Evolutionary conservation across 495 filamentous ascomycete genomes (phyloP).

Genomic region (Xylaria grammica): DNA sequence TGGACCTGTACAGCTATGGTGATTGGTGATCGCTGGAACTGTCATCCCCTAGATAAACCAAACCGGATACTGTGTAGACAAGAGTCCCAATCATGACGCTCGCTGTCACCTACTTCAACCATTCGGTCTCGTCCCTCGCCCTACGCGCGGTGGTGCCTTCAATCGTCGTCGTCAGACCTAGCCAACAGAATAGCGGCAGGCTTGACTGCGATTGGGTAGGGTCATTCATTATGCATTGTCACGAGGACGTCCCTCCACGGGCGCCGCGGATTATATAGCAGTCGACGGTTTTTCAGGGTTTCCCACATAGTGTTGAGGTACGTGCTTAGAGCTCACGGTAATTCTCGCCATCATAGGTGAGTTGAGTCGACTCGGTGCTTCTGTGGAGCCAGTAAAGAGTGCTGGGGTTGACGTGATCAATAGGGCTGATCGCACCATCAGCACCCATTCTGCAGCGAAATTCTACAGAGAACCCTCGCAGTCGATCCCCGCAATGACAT

Average conservation of each 20-base stretch:
- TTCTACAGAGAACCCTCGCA: slow-evolving; percentile 7
- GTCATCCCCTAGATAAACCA: slow-evolving; percentile 7
- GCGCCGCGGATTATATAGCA: slow-evolving; percentile 12
- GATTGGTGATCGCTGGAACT: slow-evolving; percentile 2
- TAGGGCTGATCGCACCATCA: slow-evolving; percentile 39
- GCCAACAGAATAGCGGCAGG: slow-evolving; percentile 13
- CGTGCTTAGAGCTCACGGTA: slow-evolving; percentile 32
- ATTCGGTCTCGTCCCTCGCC: slow-evolving; percentile 5
- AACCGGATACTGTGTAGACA: slow-evolving; percentile 11
- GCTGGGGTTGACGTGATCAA: slow-evolving; percentile 39
- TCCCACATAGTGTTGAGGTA: slow-evolving; percentile 7
- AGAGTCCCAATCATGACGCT: slow-evolving; percentile 9
- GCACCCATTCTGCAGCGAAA: slow-evolving; percentile 8
- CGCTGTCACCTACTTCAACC: slow-evolving; percentile 7
- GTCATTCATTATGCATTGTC: slow-evolving; percentile 14
- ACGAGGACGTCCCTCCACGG: background rate
- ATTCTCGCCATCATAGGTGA: slow-evolving; percentile 30
- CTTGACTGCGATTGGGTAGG: background rate
- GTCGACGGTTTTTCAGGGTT: slow-evolving; percentile 2
- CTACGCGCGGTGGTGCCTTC: too few species aligned
- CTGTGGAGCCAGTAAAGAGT: slow-evolving; percentile 38
- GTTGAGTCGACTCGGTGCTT: slow-evolving; percentile 26
- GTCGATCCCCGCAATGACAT: background rate
- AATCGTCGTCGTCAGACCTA: slow-evolving; percentile 3
- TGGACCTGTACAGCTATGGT: background rate